Evolutionary conservation across 1,139 yeast species (phyloP).

Genomic region (Geotrichum fermentans): DNA sequence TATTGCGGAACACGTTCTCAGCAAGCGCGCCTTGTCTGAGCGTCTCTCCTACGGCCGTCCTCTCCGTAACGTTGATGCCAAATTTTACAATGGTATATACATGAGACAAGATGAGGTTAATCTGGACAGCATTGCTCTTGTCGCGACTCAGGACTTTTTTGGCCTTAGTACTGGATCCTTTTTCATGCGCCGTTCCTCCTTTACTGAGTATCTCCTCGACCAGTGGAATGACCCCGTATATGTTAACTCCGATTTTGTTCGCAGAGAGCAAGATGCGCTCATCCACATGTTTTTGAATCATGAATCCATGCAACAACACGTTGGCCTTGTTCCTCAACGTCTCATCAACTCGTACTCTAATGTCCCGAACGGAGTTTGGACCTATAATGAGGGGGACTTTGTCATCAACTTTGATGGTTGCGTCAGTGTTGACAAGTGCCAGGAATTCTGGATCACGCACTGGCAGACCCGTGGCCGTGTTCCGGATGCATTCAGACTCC

Average conservation of each 20-base stretch:
- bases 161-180: conserved; percentile 40
- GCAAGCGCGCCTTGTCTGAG: conserved; percentile 29
- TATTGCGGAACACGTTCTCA: conserved; percentile 33
- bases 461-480: conserved; percentile 16
- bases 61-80: conserved; percentile 21
- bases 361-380: conserved; percentile 23
- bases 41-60: conserved; percentile 27
- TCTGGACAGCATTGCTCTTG: conserved; percentile 27
- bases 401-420: conserved; percentile 33
- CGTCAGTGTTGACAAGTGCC: conserved; percentile 14
- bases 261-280: conserved; percentile 25
- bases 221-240: conserved; percentile 29
- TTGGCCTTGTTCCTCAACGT: conserved; percentile 38
- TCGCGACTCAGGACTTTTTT: conserved; percentile 32
- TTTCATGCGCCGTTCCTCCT: conserved; percentile 32
- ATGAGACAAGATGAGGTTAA: conserved; percentile 25
- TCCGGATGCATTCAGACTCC: conserved; percentile 9
- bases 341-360: conserved; percentile 34
- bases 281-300: conserved; percentile 27
- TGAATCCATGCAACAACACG: conserved; percentile 29
- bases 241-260: conserved; percentile 18
- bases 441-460: conserved; percentile 12
- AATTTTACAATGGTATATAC: conserved; percentile 23
- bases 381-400: conserved; percentile 29
- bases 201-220: conserved; percentile 26